A percentile compares a stretch with the other conserved stretches of the same genome.
phyloP scores from a whole-genome alignment of 2,329 filamentous ascomycete genomes.

The Sclerotinia minor region DNA sequence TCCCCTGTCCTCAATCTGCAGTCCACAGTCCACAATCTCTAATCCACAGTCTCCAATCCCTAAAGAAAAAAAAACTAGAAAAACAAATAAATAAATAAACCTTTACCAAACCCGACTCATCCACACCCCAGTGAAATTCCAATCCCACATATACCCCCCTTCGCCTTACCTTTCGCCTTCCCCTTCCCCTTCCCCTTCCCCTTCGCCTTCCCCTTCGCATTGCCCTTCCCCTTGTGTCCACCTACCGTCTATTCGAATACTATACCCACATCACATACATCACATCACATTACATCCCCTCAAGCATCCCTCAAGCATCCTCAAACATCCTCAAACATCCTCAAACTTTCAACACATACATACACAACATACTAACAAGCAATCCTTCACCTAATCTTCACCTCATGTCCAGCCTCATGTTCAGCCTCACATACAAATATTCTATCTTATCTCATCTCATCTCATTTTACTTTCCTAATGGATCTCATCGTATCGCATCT shows the following conservation, averaged over 20 bases:
- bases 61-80: too few relatives aligned
- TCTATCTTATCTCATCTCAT: background rate
- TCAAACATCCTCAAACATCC: too few relatives aligned
- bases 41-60: too few relatives aligned
- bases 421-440: background rate
- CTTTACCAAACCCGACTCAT: background rate
- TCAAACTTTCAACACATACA: too few relatives aligned
- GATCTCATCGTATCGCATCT: background rate
- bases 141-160: slow-evolving; percentile 2
- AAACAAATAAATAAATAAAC: background rate
- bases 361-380: background rate
- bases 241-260: background rate
- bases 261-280: background rate
- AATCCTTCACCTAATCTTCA: background rate
- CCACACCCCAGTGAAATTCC: background rate
- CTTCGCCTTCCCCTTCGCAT: too few relatives aligned
- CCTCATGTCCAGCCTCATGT: background rate
- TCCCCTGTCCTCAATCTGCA: too few relatives aligned
- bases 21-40: too few relatives aligned
- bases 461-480: background rate
- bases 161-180: background rate
- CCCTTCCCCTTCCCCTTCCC: background rate
- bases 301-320: background rate
- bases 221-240: too few relatives aligned
- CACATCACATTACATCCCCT: too few relatives aligned